These are phyloP conservation scores for Allomyces javanicus DNA, from an alignment of 192 early-diverging fungal genomes.

Conservation along the genomic window DNA sequence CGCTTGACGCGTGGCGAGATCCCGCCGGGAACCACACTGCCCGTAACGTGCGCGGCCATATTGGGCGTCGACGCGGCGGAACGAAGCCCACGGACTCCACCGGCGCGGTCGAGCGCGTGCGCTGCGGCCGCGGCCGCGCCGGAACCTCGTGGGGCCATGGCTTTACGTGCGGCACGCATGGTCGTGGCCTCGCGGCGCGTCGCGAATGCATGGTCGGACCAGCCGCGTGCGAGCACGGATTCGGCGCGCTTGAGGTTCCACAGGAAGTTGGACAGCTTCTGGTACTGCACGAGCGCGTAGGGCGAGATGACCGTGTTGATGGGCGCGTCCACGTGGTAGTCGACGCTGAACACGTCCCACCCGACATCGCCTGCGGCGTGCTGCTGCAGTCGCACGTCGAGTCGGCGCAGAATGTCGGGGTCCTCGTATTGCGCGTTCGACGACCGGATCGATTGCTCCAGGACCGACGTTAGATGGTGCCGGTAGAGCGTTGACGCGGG, in stretches of 20 bases:
- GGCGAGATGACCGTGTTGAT: constrained; percentile 65
- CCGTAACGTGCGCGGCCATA: no score
- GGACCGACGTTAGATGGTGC: constrained; percentile 67
- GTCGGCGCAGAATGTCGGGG: constrained; percentile 46
- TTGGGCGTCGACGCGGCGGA: no score
- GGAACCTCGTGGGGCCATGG: constrained; percentile 22
- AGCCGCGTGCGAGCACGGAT: constrained; percentile 45
- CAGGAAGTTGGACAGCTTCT: constrained; percentile 67
- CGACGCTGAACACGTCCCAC: constrained; percentile 86
- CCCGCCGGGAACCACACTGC: no score
- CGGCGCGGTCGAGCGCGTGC: no score
- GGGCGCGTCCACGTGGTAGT: constrained; percentile 64
- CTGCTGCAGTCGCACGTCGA: constrained; percentile 61
- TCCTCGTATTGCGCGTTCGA: constrained; percentile 78
- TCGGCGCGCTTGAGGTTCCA: constrained; percentile 79
- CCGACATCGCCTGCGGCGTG: constrained; percentile 42
- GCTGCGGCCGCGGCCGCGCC: not conserved
- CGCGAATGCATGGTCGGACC: constrained; percentile 35
- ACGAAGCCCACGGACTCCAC: no score
- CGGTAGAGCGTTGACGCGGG: constrained; percentile 54
- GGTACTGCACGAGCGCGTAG: constrained; percentile 55
- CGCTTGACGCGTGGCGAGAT: constrained; percentile 3
- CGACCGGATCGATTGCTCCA: constrained; percentile 65
- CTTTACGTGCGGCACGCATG: constrained; percentile 15
- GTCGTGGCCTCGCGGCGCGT: not conserved